Evolutionary conservation across 2,329 filamentous ascomycete genomes (phyloP).

Genomic region (Parasarocladium wereldwijsianum): DNA sequence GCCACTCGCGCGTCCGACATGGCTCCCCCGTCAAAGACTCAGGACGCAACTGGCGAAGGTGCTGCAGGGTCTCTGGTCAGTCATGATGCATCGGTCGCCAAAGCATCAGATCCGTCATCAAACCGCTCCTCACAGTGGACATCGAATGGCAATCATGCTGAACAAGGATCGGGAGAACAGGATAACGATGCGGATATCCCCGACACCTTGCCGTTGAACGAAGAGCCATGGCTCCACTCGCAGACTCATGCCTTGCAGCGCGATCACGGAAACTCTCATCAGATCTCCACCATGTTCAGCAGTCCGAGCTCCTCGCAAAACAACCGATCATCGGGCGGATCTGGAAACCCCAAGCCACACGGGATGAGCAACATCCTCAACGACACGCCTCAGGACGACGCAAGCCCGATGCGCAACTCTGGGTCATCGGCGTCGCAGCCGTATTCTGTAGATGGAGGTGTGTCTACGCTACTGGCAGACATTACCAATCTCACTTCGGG

Average conservation of each 20-base stretch:
- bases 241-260: conserved; percentile 34
- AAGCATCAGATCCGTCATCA: conserved; percentile 60
- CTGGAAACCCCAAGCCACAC: conserved; percentile 19
- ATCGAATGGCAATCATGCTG: conserved; percentile 49
- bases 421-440: conserved; percentile 28
- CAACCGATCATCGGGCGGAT: conserved; percentile 11
- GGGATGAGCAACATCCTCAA: conserved; percentile 5
- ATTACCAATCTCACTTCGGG: conserved; percentile 57
- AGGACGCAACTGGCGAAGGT: conserved; percentile 31
- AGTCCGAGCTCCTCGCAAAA: conserved; percentile 25
- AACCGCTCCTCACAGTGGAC: conserved; percentile 50
- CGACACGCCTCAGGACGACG: conserved; percentile 4
- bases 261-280: conserved; percentile 19
- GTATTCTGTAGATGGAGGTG: conserved; percentile 24
- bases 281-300: conserved; percentile 12
- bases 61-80: conserved; percentile 43
- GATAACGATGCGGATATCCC: conserved; percentile 28
- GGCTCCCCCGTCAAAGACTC: conserved; percentile 29
- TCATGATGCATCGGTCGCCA: conserved; percentile 91
- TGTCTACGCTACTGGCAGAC: conserved; percentile 43
- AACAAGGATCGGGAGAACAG: conserved; percentile 20
- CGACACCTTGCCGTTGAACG: conserved; percentile 37
- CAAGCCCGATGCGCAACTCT: conserved; percentile 12
- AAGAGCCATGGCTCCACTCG: conserved; percentile 42
- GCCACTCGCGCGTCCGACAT: conserved; percentile 31